phyloP scores from a whole-genome alignment of 2,329 filamentous ascomycete species.

The Penicillium sp. region DNA sequence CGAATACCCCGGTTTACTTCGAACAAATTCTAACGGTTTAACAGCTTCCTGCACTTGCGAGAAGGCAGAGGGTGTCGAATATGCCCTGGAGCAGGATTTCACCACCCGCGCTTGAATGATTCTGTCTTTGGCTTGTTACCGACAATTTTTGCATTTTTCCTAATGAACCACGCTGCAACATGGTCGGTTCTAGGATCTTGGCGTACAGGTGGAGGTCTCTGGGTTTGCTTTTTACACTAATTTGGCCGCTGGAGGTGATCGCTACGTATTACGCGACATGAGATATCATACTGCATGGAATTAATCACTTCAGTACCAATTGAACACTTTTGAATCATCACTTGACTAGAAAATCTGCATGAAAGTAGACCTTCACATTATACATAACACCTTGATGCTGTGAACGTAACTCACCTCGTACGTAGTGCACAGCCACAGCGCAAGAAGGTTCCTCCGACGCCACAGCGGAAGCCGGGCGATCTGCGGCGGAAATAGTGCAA shows the following conservation, averaged over 20 bases:
- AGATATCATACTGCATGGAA: not conserved
- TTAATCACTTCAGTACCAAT: not conserved
- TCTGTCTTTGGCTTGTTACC: not conserved
- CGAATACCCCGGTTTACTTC: too few species aligned
- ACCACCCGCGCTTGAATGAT: slow-evolving; percentile 58
- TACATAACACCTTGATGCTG: not conserved
- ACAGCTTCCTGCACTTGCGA: slow-evolving; percentile 77
- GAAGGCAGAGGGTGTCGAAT: slow-evolving; percentile 63
- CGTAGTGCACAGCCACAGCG: slow-evolving; percentile 29
- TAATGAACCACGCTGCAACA: slow-evolving; percentile 11
- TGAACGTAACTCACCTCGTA: not conserved
- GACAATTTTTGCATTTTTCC: not conserved
- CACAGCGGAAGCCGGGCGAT: slow-evolving; percentile 29
- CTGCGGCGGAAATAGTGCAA: slow-evolving; percentile 32
- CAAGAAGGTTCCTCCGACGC: slow-evolving; percentile 30
- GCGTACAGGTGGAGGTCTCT: slow-evolving; percentile 3
- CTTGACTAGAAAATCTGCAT: too few species aligned
- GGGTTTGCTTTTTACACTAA: not conserved
- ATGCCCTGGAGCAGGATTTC: slow-evolving; percentile 77
- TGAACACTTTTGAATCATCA: too few species aligned
- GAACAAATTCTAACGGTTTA: slow-evolving; percentile 8
- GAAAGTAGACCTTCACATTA: not conserved
- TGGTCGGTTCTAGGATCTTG: slow-evolving; percentile 1
- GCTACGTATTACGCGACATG: slow-evolving; percentile 1
- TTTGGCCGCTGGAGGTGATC: not conserved